Evolutionary conservation across 768 basidiomycete genomes (phyloP).

Genomic region (Lentinus brumalis): DNA sequence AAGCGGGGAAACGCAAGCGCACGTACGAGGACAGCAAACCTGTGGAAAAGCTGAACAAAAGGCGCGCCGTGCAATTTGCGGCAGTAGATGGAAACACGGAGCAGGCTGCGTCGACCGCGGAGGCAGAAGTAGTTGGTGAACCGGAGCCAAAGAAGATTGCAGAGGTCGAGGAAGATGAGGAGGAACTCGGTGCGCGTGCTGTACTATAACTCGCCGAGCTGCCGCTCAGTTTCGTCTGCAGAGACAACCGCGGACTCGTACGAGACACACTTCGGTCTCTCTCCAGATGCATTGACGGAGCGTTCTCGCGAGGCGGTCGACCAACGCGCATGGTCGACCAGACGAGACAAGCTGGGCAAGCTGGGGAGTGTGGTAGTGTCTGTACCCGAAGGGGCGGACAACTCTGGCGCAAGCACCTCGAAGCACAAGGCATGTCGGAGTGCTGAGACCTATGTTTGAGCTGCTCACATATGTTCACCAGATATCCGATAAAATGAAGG

Average conservation of each 20-base stretch:
- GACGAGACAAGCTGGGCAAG: slow-evolving; percentile 51
- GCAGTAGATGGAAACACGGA: slow-evolving; percentile 7
- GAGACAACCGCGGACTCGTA: slow-evolving; percentile 46
- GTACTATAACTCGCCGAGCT: neutral
- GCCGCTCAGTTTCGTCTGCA: neutral
- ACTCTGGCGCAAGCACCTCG: neutral
- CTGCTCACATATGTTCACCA: slow-evolving; percentile 25
- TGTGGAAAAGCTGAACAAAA: slow-evolving; percentile 70
- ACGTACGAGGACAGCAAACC: slow-evolving; percentile 34
- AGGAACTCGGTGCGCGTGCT: neutral
- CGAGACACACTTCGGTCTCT: slow-evolving; percentile 73
- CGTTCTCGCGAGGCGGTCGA: slow-evolving; percentile 54
- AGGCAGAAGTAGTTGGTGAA: slow-evolving; percentile 8
- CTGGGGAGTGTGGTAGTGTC: slow-evolving; percentile 59
- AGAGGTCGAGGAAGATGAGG: slow-evolving; percentile 13
- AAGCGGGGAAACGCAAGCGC: slow-evolving; percentile 58
- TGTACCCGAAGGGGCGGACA: slow-evolving; percentile 43
- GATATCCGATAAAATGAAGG: slow-evolving; percentile 59
- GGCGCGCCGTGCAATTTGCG: slow-evolving; percentile 42
- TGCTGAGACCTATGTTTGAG: too few relatives aligned
- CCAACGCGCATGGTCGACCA: slow-evolving; percentile 55
- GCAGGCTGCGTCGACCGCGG: slow-evolving; percentile 23
- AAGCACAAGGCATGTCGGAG: slow-evolving; percentile 4
- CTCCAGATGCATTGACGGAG: slow-evolving; percentile 53
- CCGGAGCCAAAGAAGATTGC: slow-evolving; percentile 8